Conservation (phyloP, 768 basidiomycete genomes). For the Pholiota conissans region DNA sequence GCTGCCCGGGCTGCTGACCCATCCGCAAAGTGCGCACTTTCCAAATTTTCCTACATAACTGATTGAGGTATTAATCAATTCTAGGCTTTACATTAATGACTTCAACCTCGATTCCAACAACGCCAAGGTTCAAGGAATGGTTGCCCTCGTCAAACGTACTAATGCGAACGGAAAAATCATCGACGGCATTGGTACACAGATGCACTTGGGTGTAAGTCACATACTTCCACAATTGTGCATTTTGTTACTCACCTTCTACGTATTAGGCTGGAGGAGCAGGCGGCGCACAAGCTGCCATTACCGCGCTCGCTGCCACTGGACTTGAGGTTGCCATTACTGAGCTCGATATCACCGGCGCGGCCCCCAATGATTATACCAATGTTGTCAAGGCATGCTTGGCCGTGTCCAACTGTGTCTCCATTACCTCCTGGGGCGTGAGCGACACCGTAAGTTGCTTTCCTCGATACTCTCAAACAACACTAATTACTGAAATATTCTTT, state of each 20-base stretch:
- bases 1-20: conserved; percentile 50
- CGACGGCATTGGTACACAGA: conserved; percentile 51
- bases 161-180: conserved; percentile 40
- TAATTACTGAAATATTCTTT: not conserved
- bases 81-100: conserved; percentile 45
- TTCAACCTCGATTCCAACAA: conserved; percentile 50
- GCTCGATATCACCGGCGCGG: conserved; percentile 39
- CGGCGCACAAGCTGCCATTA: conserved; percentile 41
- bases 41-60: too few species aligned
- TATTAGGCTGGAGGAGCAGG: conserved; percentile 37
- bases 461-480: too few species aligned
- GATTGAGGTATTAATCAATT: too few species aligned
- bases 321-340: conserved; percentile 50
- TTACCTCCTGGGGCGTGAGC: conserved; percentile 51
- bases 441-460: conserved; percentile 32
- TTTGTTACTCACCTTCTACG: not conserved
- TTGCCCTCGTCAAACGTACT: conserved; percentile 41
- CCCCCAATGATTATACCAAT: conserved; percentile 41
- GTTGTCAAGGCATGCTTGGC: conserved; percentile 47
- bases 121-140: conserved; percentile 41
- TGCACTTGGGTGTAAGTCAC: conserved; percentile 35
- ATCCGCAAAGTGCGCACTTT: conserved; percentile 33
- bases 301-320: conserved; percentile 38
- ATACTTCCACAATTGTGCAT: not conserved
- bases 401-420: conserved; percentile 41